Evolutionary conservation across 2,329 filamentous ascomycete genomes (phyloP), one percentile per base, ranked within the genome.

Genomic region (Cytospora schulzeri): DNA sequence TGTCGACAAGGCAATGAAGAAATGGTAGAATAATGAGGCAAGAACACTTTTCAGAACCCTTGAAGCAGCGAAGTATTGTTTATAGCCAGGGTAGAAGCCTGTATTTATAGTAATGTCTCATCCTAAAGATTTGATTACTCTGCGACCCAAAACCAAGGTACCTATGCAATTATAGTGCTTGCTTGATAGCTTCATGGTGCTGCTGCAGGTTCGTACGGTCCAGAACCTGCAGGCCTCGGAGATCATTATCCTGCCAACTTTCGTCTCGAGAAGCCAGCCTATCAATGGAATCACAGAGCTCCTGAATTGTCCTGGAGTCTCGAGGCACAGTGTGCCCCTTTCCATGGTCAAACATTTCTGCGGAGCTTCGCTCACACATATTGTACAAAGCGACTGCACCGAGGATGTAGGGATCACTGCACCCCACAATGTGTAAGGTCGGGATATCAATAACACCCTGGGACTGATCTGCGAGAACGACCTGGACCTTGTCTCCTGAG

Each of bases 311-410:
- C 28, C 72, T 69, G 51, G 71, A 69, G 53, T 71, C 71, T 17
- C 74, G 70, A 8, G 79, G 79, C 11, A 81, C 69, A 2, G 74
- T 74, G 67, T 81, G 79, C 0, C 79, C 79, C 35, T 77, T 77
- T 0, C 76, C 78, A 58, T 80, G 77, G 56, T 81, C 79, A 38
- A 80, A 80, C 6, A 81, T 69, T 54, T 75, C 74, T 0, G 77
- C 77, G 1, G 69, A 76, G 45, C 79, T 76, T 8, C 73, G 71
- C 60, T 80, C 75, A 58, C 79, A 81, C 35, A 80, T 71, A 62
- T 78, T 79, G 69, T 62, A 65, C 22, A 67, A 14, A 2, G 64
- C 62, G 41, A 65, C 48, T 26, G 65, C 59, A 2, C 55, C 55
- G 12, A 28, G n/a, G 29, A 57, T 58, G 12, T 67, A 51, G 51